A percentile compares a stretch with the other conserved stretches of the same genome.
phyloP scores from a whole-genome alignment of 202 grass and related monocot genomes.

The Eragrostis tef region DNA sequence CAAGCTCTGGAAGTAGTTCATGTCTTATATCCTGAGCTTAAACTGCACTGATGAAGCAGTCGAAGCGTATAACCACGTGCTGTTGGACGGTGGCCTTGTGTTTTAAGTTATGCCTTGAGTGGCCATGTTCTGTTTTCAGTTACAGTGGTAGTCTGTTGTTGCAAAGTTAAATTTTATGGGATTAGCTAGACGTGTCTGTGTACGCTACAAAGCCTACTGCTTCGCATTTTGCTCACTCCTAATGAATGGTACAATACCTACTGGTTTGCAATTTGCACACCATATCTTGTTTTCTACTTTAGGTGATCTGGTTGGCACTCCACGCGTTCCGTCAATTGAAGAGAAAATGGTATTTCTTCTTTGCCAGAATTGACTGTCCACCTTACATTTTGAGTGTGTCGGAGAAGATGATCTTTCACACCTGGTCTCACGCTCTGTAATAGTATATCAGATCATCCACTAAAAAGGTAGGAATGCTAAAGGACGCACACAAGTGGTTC shows the following conservation, averaged over 20 bases:
- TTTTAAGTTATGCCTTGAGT: slow-evolving; percentile 1
- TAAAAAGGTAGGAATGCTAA: too few species aligned
- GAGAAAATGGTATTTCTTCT: too few species aligned
- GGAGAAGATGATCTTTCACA: too few species aligned
- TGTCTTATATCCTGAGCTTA: background rate
- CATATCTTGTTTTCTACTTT: background rate
- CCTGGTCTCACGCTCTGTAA: too few species aligned
- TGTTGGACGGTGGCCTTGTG: slow-evolving; percentile 23
- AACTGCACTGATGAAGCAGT: background rate
- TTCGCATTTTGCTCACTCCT: background rate
- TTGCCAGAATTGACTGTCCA: too few species aligned
- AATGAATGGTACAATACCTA: background rate
- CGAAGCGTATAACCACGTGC: slow-evolving; percentile 41
- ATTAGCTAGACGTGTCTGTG: slow-evolving; percentile 15
- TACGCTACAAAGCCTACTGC: slow-evolving; percentile 6
- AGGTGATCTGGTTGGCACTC: background rate
- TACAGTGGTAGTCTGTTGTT: slow-evolving; percentile 40
- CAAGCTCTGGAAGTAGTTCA: slow-evolving; percentile 77
- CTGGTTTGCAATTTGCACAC: slow-evolving; percentile 3
- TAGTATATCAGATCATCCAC: too few species aligned
- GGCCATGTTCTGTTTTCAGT: slow-evolving; percentile 17
- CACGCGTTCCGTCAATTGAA: too few species aligned
- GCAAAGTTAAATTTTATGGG: slow-evolving; percentile 22
- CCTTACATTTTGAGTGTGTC: too few species aligned
- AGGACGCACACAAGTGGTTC: too few species aligned